A percentile compares a stretch with the other conserved stretches of the same genome.
Evolutionary conservation across 106 monocot species (phyloP).

Genomic region (Acorus calamus): DNA sequence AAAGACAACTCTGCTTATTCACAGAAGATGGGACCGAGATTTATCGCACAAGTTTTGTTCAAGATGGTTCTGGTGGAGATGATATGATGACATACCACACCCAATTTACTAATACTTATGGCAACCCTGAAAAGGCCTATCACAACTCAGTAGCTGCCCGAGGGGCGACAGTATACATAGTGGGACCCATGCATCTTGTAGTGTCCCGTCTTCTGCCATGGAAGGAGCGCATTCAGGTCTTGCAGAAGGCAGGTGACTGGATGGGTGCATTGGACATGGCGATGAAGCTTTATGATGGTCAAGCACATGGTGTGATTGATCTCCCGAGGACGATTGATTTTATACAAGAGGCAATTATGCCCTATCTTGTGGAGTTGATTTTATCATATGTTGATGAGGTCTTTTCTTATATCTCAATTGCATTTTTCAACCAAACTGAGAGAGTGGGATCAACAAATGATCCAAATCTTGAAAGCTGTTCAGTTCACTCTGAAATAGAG

Average conservation of each 20-base stretch:
- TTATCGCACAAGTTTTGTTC: constrained; percentile 55
- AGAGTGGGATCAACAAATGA: constrained; percentile 25
- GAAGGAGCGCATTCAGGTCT: constrained; percentile 91
- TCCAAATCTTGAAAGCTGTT: constrained; percentile 18
- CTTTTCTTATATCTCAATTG: constrained; percentile 91
- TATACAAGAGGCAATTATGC: constrained; percentile 84
- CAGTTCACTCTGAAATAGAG: constrained; percentile 39
- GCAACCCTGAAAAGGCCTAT: constrained; percentile 93
- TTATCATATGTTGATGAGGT: constrained; percentile 93
- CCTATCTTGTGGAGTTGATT: constrained; percentile 81
- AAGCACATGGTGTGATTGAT: constrained; percentile 93
- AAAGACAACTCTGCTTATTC: constrained; percentile 77
- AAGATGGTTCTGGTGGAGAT: constrained; percentile 58
- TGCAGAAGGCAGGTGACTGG: constrained; percentile 96
- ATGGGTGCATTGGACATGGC: constrained; percentile 99
- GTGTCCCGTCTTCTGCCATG: constrained; percentile 95
- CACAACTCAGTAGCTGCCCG: constrained; percentile 90
- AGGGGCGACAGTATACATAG: constrained; percentile 89
- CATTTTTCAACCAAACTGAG: constrained; percentile 51
- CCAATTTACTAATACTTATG: constrained; percentile 69
- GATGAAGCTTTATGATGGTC: constrained; percentile 97
- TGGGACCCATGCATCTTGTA: constrained; percentile 75
- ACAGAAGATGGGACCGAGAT: constrained; percentile 74
- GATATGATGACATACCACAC: constrained; percentile 72
- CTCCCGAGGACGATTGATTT: constrained; percentile 72